Conservation (phyloP, 148 eudicot genomes). For the Tetragonia tetragonoides region DNA sequence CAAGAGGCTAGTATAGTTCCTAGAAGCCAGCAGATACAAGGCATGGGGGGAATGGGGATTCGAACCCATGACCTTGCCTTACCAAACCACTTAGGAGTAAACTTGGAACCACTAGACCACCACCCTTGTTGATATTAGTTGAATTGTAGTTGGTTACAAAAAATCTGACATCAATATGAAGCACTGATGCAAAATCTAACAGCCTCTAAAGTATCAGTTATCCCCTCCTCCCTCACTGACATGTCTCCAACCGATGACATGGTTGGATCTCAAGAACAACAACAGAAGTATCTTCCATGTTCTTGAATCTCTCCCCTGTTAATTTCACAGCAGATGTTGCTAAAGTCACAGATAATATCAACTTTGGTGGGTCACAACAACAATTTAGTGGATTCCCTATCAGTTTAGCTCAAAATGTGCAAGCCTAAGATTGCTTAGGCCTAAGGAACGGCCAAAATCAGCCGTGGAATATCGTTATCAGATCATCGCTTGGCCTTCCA, state of each 20-base stretch:
- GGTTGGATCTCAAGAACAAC: constrained; percentile 30
- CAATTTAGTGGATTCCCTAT: constrained; percentile 38
- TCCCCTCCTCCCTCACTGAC: constrained; percentile 32
- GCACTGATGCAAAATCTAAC: no score
- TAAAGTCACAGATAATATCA: constrained; percentile 34
- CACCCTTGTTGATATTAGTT: no score
- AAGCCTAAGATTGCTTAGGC: constrained; percentile 35
- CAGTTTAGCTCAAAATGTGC: constrained; percentile 43
- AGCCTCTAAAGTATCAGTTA: constrained; percentile 26
- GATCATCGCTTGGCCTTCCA: constrained; percentile 49
- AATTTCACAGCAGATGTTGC: constrained; percentile 10
- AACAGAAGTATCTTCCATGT: constrained; percentile 42
- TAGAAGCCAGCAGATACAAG: no score
- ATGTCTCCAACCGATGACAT: constrained; percentile 37
- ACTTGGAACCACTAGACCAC: no score
- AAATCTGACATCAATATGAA: no score
- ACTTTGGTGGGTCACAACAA: constrained; percentile 44
- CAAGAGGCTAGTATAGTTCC: no score
- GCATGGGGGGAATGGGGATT: no score
- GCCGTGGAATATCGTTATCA: constrained; percentile 35
- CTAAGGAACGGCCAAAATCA: constrained; percentile 35
- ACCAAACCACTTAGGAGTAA: no score
- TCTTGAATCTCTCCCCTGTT: constrained; percentile 42
- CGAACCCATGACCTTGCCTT: no score
- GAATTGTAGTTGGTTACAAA: no score